phyloP scores from a whole-genome alignment of 176 grass and related monocot genomes.

The Canna indica region DNA sequence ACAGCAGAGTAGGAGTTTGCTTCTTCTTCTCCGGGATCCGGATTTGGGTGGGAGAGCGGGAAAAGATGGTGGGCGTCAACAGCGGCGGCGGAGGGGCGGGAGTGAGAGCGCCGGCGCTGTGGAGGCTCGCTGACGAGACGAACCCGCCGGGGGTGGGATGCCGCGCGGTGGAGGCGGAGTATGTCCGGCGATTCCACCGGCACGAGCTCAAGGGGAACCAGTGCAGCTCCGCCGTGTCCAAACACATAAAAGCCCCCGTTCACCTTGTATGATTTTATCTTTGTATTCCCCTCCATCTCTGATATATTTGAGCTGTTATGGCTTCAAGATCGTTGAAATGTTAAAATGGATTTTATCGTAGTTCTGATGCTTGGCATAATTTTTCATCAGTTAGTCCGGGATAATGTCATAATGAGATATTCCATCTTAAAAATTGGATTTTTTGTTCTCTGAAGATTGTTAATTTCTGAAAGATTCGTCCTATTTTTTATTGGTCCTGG shows the following conservation, averaged over 20 bases:
- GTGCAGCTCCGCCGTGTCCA: conserved; percentile 63
- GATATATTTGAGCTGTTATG: not conserved
- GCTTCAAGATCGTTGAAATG: not conserved
- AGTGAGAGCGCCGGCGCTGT: conserved; percentile 10
- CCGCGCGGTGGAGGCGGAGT: conserved; percentile 30
- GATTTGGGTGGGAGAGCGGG: not conserved
- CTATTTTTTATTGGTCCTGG: no score
- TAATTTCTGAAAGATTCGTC: no score
- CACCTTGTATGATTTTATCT: conserved; percentile 46
- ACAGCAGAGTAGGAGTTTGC: not conserved
- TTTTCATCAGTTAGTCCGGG: no score
- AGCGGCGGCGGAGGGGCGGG: not conserved
- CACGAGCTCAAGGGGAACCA: conserved; percentile 58
- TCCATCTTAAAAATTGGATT: no score
- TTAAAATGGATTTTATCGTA: not conserved
- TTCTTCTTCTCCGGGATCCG: not conserved
- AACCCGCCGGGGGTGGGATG: not conserved
- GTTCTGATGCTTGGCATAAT: not conserved
- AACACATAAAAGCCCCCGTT: conserved; percentile 70
- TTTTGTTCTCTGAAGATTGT: no score
- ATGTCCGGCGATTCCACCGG: conserved; percentile 53
- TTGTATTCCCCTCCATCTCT: not conserved
- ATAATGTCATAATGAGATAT: no score
- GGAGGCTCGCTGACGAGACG: conserved; percentile 34
- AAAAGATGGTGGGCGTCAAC: conserved; percentile 29